Conservation (phyloP, 1,284 basidiomycete species). For the Pisolithus thermaeus region DNA sequence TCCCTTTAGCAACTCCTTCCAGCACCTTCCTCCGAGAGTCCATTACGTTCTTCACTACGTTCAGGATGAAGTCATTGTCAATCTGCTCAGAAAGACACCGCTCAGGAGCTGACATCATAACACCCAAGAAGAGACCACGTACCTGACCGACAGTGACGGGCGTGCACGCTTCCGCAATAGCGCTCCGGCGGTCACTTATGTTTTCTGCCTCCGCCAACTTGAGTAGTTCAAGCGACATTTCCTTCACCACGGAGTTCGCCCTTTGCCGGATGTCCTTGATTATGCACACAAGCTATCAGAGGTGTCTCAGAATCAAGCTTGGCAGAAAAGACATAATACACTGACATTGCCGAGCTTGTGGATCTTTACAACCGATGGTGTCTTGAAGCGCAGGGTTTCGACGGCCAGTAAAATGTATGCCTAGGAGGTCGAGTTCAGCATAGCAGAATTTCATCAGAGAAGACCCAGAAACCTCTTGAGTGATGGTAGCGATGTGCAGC, state of each 20-base stretch:
- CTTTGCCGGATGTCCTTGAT: constrained; percentile 57
- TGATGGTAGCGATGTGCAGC: constrained; percentile 63
- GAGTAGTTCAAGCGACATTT: constrained; percentile 48
- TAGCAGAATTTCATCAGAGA: constrained; percentile 2
- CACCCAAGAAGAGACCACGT: constrained; percentile 10
- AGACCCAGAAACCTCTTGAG: constrained; percentile 55
- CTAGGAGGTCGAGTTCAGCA: constrained; percentile 30
- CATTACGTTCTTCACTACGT: constrained; percentile 55
- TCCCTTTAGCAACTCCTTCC: constrained; percentile 68
- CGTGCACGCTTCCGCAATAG: constrained; percentile 48
- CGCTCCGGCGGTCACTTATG: constrained; percentile 45
- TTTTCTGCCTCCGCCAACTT: constrained; percentile 47
- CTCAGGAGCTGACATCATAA: not conserved
- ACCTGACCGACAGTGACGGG: constrained; percentile 40
- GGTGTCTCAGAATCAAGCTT: constrained; percentile 1
- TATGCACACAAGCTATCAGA: constrained; percentile 51
- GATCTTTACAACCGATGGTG: constrained; percentile 58
- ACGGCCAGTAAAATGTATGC: constrained; percentile 62
- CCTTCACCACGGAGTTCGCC: constrained; percentile 46
- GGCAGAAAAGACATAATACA: constrained; percentile 7
- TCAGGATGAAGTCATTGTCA: constrained; percentile 57
- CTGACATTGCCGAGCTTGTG: constrained; percentile 65
- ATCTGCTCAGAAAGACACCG: constrained; percentile 36
- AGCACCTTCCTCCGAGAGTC: constrained; percentile 65
- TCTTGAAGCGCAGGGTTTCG: constrained; percentile 67